A percentile compares a stretch with the other conserved stretches of the same genome.
phyloP scores from a whole-genome alignment of 2,329 filamentous ascomycete species.

The Fusarium brevicatenulatum region DNA sequence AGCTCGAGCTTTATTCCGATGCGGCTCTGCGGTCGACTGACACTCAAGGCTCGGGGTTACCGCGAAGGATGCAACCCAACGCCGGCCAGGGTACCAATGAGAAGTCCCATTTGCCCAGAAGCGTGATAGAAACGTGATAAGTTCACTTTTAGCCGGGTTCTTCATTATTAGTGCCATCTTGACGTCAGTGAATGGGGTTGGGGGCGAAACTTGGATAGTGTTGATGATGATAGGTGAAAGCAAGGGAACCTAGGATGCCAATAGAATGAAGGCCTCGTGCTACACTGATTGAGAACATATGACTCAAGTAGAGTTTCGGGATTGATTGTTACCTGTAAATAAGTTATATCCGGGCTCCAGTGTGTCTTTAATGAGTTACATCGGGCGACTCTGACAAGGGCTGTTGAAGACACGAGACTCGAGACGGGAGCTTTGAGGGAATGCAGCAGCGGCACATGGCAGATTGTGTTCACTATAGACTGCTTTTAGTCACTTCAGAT shows the following conservation, averaged over 20 bases:
- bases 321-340: not conserved
- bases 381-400: not conserved
- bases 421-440: not conserved
- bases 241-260: not conserved
- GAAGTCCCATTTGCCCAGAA: not conserved
- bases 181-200: not conserved
- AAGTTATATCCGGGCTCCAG: not conserved
- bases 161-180: not conserved
- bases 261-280: not conserved
- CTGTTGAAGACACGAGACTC: not conserved
- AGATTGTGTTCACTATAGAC: too few species aligned
- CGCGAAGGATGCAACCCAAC: not conserved
- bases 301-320: not conserved
- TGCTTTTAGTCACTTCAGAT: not conserved
- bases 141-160: not conserved
- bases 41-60: not conserved
- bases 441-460: not conserved
- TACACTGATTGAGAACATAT: not conserved
- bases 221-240: not conserved
- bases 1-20: slow-evolving; percentile 12
- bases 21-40: slow-evolving; percentile 8
- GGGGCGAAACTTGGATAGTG: not conserved
- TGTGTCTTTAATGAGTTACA: not conserved
- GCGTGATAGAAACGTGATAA: not conserved
- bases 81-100: not conserved